Percentiles rank a stretch among this genome's conserved stretches.
Evolutionary conservation across 768 basidiomycete species (phyloP).

Genomic region (Mycena haematopus): DNA sequence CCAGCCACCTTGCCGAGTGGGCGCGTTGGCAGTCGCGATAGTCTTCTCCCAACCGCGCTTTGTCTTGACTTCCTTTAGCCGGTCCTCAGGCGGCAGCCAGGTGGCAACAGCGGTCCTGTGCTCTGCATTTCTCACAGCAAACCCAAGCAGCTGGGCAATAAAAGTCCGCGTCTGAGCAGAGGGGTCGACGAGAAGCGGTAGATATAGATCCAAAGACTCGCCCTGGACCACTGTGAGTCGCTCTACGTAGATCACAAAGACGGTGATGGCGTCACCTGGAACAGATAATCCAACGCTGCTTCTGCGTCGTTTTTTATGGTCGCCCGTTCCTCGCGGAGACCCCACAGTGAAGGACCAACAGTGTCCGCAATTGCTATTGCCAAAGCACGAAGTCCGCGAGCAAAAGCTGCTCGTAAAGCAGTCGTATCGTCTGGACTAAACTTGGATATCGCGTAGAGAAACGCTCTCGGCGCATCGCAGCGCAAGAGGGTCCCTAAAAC

Average conservation of each 20-base stretch:
- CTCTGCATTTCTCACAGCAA: constrained; percentile 52
- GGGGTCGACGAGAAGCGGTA: constrained; percentile 63
- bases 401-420: constrained; percentile 59
- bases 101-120: constrained; percentile 61
- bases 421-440: constrained; percentile 46
- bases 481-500: constrained; percentile 64
- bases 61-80: constrained; percentile 58
- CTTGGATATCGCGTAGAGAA: constrained; percentile 66
- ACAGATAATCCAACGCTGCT: constrained; percentile 62
- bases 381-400: constrained; percentile 67
- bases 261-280: constrained; percentile 59
- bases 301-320: constrained; percentile 57
- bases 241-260: not conserved
- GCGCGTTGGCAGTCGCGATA: constrained; percentile 45
- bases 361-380: constrained; percentile 67
- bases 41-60: constrained; percentile 81
- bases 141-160: constrained; percentile 65
- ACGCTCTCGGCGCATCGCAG: constrained; percentile 61
- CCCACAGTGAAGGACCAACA: constrained; percentile 74
- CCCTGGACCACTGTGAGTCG: constrained; percentile 39
- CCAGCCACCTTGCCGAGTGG: constrained; percentile 62
- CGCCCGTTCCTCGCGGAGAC: constrained; percentile 53
- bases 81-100: constrained; percentile 68
- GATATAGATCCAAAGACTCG: constrained; percentile 68
- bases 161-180: constrained; percentile 50